Percentiles rank a stretch among this genome's conserved stretches.
Evolutionary conservation across 768 basidiomycete species (phyloP).

Genomic region (Leccinum subgranulosum): DNA sequence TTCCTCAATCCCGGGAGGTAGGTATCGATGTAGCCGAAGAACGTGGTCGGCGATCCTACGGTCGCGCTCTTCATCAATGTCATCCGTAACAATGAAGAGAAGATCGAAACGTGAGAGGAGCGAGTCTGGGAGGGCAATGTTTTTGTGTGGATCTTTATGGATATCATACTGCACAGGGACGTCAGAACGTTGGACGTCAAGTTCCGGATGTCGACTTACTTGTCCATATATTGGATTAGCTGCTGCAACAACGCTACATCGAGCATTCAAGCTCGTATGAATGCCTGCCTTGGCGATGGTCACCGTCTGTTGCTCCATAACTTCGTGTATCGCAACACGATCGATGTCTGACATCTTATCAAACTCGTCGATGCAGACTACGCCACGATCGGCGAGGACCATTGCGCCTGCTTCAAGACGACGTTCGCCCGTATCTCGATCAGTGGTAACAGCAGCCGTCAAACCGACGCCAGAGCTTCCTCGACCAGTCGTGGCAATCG

Average conservation of each 20-base stretch:
- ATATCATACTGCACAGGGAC: conserved; percentile 80
- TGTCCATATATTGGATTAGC: conserved; percentile 99
- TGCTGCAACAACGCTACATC: conserved; percentile 96
- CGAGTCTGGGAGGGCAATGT: conserved; percentile 97
- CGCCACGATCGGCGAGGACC: conserved; percentile 98
- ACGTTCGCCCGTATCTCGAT: conserved; percentile 96
- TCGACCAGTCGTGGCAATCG: conserved; percentile 97
- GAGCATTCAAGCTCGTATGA: conserved; percentile 95
- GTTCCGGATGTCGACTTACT: conserved; percentile 41
- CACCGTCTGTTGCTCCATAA: conserved; percentile 99
- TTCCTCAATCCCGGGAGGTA: conserved; percentile 95
- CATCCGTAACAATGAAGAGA: conserved; percentile 96
- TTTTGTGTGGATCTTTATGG: conserved; percentile 98
- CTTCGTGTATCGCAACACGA: conserved; percentile 98
- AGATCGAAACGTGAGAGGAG: conserved; percentile 98
- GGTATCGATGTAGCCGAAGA: conserved; percentile 93
- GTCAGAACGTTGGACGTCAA: conserved; percentile 7
- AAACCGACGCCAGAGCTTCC: conserved; percentile 99
- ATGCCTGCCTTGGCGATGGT: conserved; percentile 99
- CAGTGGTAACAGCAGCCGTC: conserved; percentile 97
- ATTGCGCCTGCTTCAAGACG: conserved; percentile 98
- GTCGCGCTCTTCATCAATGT: conserved; percentile 93
- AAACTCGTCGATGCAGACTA: conserved; percentile 99
- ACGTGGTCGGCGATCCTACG: conserved; percentile 97
- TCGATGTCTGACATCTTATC: conserved; percentile 99